Base-by-base conservation (phyloP, 1,284 basidiomycete genomes). In the Tetrapyrgos nigripes region DNA sequence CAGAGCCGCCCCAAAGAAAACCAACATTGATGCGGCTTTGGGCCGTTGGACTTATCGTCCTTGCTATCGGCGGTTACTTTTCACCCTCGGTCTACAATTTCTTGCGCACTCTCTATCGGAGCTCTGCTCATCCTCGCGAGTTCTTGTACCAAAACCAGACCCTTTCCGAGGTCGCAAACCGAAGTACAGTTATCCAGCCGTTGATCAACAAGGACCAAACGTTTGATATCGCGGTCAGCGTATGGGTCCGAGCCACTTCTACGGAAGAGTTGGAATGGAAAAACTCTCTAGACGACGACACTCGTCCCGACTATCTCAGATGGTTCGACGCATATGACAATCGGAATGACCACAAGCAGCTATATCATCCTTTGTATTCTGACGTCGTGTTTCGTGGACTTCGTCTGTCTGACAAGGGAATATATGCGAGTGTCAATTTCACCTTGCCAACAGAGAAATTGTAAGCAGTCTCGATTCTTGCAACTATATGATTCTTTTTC, bases 171-270 rank as follows among this genome's bases (percentile, higher is more conserved):
- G 62, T 70, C n/a, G 45, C 28, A 11, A 50, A 68, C 43, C 66
- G 60, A 46, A 60, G 59, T 17, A 57, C 58, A 8, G 71, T 76
- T 4, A 72, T 75, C 4, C 69, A 63, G 19, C 73, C 74, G 1
- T 64, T 77, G 47, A 65, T 77, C 23, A 65, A 65, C n/a, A 51
- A 61, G n/a, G 48, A 70, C 17, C 66, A 71, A 46, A 55, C 53
- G 4, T 75, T 75, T 48, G 72, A 76, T 54, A 64, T 76, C 28
- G 68, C 67, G 23, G 73, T 72, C 8, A 73, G 68, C 13, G 68
- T 76, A 3, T 75, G 75, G 73, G 50, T 72, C 19, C 56, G 61
- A 24, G 56, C 60, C 3, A 28, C 57, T 14, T 21, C 31, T 4
- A 58, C 64, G 28, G 57, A 60, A 9, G 40, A 60, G 40, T 29